phyloP scores from a whole-genome alignment of 1,284 basidiomycete genomes.

The Trichosporon ovoides region DNA sequence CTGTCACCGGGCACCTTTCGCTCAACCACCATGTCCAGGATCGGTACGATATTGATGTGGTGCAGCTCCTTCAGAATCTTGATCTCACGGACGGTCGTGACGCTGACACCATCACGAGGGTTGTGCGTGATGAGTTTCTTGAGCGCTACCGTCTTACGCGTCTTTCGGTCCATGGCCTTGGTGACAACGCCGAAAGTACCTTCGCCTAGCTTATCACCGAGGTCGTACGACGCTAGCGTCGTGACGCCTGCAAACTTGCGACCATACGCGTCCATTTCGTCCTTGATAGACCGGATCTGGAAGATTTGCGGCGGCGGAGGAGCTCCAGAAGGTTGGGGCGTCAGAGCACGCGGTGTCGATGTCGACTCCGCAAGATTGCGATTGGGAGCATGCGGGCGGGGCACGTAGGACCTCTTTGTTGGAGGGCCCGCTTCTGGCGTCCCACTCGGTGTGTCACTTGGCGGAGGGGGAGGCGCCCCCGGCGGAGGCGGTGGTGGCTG shows the following conservation, averaged over 20 bases:
- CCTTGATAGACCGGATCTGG: slow-evolving; percentile 55
- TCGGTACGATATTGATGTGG: slow-evolving; percentile 79
- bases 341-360: slow-evolving; percentile 14
- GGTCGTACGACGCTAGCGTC: slow-evolving; percentile 67
- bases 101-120: slow-evolving; percentile 83
- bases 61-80: slow-evolving; percentile 87
- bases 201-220: slow-evolving; percentile 81
- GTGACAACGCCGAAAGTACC: slow-evolving; percentile 94
- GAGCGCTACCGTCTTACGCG: slow-evolving; percentile 69
- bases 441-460: slow-evolving; percentile 14
- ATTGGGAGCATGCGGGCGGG: slow-evolving; percentile 30
- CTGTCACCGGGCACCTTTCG: slow-evolving; percentile 40
- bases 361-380: slow-evolving; percentile 33
- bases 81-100: slow-evolving; percentile 97
- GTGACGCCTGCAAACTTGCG: slow-evolving; percentile 71
- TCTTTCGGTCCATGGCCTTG: slow-evolving; percentile 66
- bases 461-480: slow-evolving; percentile 4
- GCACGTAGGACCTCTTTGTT: slow-evolving; percentile 20
- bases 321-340: slow-evolving; percentile 2
- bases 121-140: slow-evolving; percentile 85
- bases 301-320: slow-evolving; percentile 26
- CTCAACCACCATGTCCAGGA: slow-evolving; percentile 80
- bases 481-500: slow-evolving; percentile 21
- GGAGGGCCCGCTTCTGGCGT: slow-evolving; percentile 30
- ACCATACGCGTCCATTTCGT: slow-evolving; percentile 63